phyloP scores from a whole-genome alignment of 345 rosid genomes.

The Rhizophora apiculata region DNA sequence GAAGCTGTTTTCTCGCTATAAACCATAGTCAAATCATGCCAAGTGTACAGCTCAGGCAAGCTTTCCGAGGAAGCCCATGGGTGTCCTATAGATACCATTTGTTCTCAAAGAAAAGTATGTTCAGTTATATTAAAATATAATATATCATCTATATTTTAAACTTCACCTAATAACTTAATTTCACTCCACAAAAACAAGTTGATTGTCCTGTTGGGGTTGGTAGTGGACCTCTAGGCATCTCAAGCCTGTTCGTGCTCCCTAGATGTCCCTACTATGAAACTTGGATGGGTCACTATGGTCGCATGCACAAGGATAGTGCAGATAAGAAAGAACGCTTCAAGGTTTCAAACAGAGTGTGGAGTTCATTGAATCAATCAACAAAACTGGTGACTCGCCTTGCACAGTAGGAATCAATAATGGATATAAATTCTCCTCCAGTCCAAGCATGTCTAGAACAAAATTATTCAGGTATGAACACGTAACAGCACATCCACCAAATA shows the following conservation, averaged over 20 bases:
- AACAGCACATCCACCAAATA: slow-evolving; percentile 19
- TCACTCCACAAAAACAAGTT: neutral
- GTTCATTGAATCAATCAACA: slow-evolving; percentile 37
- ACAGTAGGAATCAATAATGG: slow-evolving; percentile 42
- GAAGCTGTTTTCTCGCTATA: neutral
- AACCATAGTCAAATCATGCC: neutral
- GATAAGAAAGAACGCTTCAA: slow-evolving; percentile 35
- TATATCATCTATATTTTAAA: no score
- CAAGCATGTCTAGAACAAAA: neutral
- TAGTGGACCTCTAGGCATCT: slow-evolving; percentile 16
- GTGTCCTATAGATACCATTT: slow-evolving; percentile 2
- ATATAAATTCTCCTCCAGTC: slow-evolving; percentile 8
- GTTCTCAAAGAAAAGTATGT: neutral
- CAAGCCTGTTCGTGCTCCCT: slow-evolving; percentile 25
- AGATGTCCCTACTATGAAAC: slow-evolving; percentile 24
- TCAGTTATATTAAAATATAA: no score
- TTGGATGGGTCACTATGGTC: slow-evolving; percentile 38
- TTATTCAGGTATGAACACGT: slow-evolving; percentile 25
- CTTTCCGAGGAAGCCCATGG: neutral
- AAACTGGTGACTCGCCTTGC: slow-evolving; percentile 20
- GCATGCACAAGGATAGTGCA: slow-evolving; percentile 22
- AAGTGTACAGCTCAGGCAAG: neutral
- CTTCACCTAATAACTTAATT: no score
- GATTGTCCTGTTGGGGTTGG: neutral
- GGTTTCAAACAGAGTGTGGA: slow-evolving; percentile 46